Base-by-base conservation (phyloP, 2,329 filamentous ascomycete species). In the Fusarium ramigenum region DNA sequence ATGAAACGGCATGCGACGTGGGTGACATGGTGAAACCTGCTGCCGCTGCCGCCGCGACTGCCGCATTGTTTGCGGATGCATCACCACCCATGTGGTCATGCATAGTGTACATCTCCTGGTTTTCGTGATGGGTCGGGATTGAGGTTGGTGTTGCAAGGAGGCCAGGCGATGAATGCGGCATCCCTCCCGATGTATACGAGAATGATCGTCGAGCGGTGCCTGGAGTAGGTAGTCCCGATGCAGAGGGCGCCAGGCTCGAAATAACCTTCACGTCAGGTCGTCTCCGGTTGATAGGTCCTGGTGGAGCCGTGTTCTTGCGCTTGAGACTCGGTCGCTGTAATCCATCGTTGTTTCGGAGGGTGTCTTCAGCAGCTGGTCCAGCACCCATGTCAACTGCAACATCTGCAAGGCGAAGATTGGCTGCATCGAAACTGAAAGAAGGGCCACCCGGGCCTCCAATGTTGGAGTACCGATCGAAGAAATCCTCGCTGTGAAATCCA, bases 401-500 rank as follows among this genome's bases (percentile, higher is more conserved):
- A 75, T 96, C 93, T 3, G 88, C 83, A 60, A 96, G 89, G 21
- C 89, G 92, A 42, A 96, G 85, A 77, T 95, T 93, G 4, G 93
- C 91, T 4, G 92, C 90, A 76, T 96, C 93, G 61, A 96, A 93
- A 9, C 82, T 84, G 72, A 87, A 88, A 0, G 87, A 85, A 63
- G 90, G 87, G 2, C 91, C 92, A 1, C 90, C 90, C 25, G 84
- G 84, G 0, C 87, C 86, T 2, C 85, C 85, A 49, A 90, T 85
- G 65, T 87, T 88, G 1, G 84, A 82, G 67, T 97, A 97, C 34
- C 94, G 88, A 75, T 96, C 93, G 75, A 96, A 95, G 81, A 97
- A 97, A 78, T 96, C 93, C 72, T 96, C 94, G 19, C 95, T 88
- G 69, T 96, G 93, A 77, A 96, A 96, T 4, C 93, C 92, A 0